Evolutionary conservation across 2,329 filamentous ascomycete species (phyloP).

Genomic region (Epichloe amarillans): DNA sequence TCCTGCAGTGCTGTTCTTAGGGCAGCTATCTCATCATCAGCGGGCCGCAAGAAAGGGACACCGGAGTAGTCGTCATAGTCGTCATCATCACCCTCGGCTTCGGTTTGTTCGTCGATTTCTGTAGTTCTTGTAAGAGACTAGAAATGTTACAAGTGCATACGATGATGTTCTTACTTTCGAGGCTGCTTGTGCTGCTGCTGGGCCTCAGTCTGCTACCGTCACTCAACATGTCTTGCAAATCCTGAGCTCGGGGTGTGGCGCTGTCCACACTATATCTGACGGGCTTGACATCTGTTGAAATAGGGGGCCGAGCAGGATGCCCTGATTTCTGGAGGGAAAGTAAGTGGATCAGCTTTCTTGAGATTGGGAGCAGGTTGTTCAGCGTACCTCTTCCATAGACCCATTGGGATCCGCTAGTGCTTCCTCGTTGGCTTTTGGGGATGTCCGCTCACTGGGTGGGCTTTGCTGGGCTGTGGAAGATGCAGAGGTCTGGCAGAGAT

Average conservation of each 20-base stretch:
- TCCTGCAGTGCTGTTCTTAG: slow-evolving; percentile 69
- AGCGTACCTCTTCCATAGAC: slow-evolving; percentile 13
- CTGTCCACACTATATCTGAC: slow-evolving; percentile 52
- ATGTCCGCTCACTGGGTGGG: slow-evolving; percentile 22
- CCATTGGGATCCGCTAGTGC: slow-evolving; percentile 14
- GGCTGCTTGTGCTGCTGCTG: slow-evolving; percentile 57
- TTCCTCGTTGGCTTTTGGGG: slow-evolving; percentile 25
- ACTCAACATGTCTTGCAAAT: slow-evolving; percentile 56
- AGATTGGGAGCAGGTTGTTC: background rate
- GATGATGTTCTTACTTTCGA: slow-evolving; percentile 53
- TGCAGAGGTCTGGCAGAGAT: slow-evolving; percentile 25
- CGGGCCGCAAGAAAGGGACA: slow-evolving; percentile 25
- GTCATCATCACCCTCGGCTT: slow-evolving; percentile 37
- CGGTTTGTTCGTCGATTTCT: slow-evolving; percentile 44
- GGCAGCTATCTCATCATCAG: slow-evolving; percentile 50
- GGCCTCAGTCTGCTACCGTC: slow-evolving; percentile 45
- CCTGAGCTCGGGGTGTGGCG: slow-evolving; percentile 73
- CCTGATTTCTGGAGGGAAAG: slow-evolving; percentile 4
- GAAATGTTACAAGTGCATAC: background rate
- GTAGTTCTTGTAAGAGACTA: background rate
- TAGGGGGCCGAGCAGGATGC: slow-evolving; percentile 48
- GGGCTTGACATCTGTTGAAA: slow-evolving; percentile 62
- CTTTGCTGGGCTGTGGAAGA: slow-evolving; percentile 23
- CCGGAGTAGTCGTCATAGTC: slow-evolving; percentile 33
- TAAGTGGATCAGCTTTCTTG: background rate